Base-by-base conservation (phyloP, 805 yeast species). In the Candida michaelii region DNA sequence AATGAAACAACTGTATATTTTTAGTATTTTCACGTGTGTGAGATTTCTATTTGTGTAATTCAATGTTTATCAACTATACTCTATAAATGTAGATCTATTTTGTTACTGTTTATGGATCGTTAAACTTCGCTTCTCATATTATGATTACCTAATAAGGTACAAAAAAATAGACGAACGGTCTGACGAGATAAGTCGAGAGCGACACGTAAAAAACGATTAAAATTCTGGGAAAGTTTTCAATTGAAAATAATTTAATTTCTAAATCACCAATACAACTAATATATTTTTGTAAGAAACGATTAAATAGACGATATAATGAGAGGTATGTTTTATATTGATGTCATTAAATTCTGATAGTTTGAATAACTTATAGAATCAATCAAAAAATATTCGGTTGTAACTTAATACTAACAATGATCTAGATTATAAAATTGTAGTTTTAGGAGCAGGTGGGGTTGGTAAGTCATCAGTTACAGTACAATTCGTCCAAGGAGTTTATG, bases 391-490 rank as follows among this genome's bases (percentile, higher is more conserved):
- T 34, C 14, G 29, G 37, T 18, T 8, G 37, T 34, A n/a, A 34
- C 12, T 23, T 34, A 16, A 14, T 42, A 43, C 42, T 43, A 43
- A 43, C 46, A 29, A 27, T 10, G 4, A 25, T 23, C n/a, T 36
- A 77, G 97, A 90, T 59, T 89, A 89, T 63, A 89, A 88, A 59
- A 71, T 93, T 34, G 97, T 88, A 13, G 93, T 91, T 14, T 71
- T 91, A 45, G 99, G 99, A 47, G 95, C 97, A 11, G 97, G 97
- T 54, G 97, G 97, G 65, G 97, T 89, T 7, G 99, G 99, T 54
- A 91, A 91, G 57, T 88, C 97, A 17, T 89, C 95, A 30, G 71
- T 91, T 30, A 89, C 97, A 1, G 96, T 89, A 5, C 96, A 89
- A 59, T 90, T 85, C 58, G 95, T 89, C 3, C 95, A 88, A 60